A percentile compares a stretch with the other conserved stretches of the same genome.
Conservation (phyloP, 768 basidiomycete species). For the Kwoniella newhampshirensis region DNA sequence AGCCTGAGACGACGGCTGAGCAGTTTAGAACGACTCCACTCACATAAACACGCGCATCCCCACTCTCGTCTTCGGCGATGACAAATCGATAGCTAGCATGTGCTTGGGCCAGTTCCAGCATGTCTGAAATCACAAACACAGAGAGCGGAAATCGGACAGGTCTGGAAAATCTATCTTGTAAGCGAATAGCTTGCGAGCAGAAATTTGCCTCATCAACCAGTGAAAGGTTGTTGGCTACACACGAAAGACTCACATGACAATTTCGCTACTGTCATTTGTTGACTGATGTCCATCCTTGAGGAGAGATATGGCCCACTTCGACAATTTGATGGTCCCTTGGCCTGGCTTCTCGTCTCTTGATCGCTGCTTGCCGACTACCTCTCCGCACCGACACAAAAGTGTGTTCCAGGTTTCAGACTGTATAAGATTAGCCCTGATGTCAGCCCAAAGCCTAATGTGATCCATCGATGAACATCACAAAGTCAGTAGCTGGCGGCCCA, state of each 20-base stretch:
- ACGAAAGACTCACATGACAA: slow-evolving; percentile 61
- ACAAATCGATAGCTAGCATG: slow-evolving; percentile 93
- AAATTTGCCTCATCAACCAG: no score
- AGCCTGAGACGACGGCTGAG: neutral
- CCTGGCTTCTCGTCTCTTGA: slow-evolving; percentile 25
- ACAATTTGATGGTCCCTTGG: slow-evolving; percentile 58
- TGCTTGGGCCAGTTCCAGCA: slow-evolving; percentile 85
- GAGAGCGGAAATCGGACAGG: slow-evolving; percentile 64
- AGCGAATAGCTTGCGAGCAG: neutral
- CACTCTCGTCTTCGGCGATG: slow-evolving; percentile 80
- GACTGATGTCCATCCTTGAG: slow-evolving; percentile 53
- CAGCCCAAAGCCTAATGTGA: no score
- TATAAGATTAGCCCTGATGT: neutral
- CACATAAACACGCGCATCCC: slow-evolving; percentile 74
- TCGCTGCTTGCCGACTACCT: slow-evolving; percentile 62
- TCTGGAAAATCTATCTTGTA: no score
- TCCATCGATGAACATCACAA: no score
- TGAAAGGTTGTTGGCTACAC: neutral
- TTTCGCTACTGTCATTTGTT: slow-evolving; percentile 49
- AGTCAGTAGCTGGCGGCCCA: no score
- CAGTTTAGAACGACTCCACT: slow-evolving; percentile 45
- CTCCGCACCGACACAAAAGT: slow-evolving; percentile 79
- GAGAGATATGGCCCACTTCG: slow-evolving; percentile 81
- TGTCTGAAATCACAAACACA: slow-evolving; percentile 86
- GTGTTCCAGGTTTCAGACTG: slow-evolving; percentile 64